Evolutionary conservation across 345 rosid genomes (phyloP), one percentile per base, ranked within the genome.

Genomic region (Erysimum cheiranthoides): DNA sequence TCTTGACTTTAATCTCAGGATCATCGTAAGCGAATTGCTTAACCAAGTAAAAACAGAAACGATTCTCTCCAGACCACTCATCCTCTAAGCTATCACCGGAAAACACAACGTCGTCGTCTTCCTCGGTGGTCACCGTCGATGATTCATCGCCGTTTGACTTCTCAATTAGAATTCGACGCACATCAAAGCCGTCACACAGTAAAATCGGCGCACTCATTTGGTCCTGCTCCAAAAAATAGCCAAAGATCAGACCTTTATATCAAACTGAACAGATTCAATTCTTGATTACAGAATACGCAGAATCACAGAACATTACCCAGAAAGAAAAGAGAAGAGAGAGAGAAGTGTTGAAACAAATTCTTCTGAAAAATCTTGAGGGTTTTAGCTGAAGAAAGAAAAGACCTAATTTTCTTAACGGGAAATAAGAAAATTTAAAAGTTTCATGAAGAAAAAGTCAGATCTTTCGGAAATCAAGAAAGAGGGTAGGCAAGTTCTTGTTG

Each of bases 1-100:
- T 78, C 82, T 88, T 85, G 28, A 80, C 81, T 60, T 80, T 89
- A 58, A 86, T 82, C 80, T 83, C 85, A 4, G 97, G 96, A 78
- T 94, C 93, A 10, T 89, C 91, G 16, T 74, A 84, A 17, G 77
- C 66, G 5, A 84, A 75, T 73, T 77, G 82, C 73, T 82, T 87
- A 5, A 88, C 83, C 25, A 92, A 83, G 82, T 85, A 86, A 54
- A 87, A 92, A 77, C 88, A 90, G 39, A 82, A 74, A 83, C 79
- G 83, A 73, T 58, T 73, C 54, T 82, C 82, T 43, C 82, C 87
- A 64, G 88, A 90, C 98, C 96, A 90, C 68, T 90, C 96, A 1
- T 56, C 79, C 13, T 80, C 91, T n/a, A 75, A 68, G 42, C 78
- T 81, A 66, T 82, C 74, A 53, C 79, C 74, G 21, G 87, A 77